Base-by-base conservation (phyloP, 306 rosid genomes). In the Quercus parvula region DNA sequence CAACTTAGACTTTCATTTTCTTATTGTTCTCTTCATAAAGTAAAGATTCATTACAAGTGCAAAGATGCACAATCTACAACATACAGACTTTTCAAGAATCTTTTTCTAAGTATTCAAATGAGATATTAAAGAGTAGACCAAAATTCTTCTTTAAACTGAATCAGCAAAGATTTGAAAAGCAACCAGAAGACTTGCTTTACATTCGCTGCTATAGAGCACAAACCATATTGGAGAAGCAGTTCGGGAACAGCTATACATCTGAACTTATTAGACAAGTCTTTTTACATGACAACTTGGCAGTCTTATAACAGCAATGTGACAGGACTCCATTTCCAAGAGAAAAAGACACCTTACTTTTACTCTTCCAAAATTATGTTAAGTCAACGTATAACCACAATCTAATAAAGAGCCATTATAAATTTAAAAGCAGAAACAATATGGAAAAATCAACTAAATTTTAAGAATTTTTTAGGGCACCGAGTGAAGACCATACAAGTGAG, bases 401-500 rank as follows among this genome's bases (percentile, higher is more conserved):
- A 62, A 80, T 77, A 68, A 75, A 63, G 24, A 73, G 70, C 25
- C 66, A 77, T 41, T 59, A 63, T 71, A 56, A 75, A 73, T 82
- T 33, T 31, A 62, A 78, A 77, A 82, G 73, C 80, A 25, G 75
- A 5, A 52, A 38, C 81, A 64, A 67, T 15, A 49, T 46, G n/a
- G 71, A 73, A 68, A 28, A 31, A 41, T 19, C 78, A 68, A 63
- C 64, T 62, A 80, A 73, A 64, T 10, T 62, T 62, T 49, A 57
- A 68, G 55, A 38, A 59, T 73, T 52, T 35, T 79, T 25, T 8
- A 81, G 64, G 56, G 76, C 49, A 82, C 70, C 84, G 77, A 85
- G 64, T 71, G 83, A 75, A 81, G 87, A 80, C 78, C 97, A 71
- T 92, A 95, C 99, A 95, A 82, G 88, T 95, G 97, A 84, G 98